A percentile compares a stretch with the other conserved stretches of the same genome.
These are phyloP conservation scores for Naganishia vishniacii DNA, from an alignment of 768 basidiomycete genomes.

Conservation along the genomic window DNA sequence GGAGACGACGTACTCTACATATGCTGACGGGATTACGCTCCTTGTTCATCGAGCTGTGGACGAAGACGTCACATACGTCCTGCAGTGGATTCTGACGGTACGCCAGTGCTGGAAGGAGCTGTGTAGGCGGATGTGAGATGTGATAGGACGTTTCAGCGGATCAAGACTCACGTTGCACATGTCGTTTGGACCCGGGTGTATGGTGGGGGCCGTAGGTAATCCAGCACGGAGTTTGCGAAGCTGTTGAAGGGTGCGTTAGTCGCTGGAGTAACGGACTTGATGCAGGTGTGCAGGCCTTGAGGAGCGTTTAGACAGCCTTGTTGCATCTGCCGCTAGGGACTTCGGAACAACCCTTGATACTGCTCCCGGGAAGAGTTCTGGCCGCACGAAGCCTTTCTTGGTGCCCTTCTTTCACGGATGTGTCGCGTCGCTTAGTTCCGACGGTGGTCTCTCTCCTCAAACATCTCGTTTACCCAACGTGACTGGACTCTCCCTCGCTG, in stretches of 20 bases:
- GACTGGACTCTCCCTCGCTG: too few species aligned
- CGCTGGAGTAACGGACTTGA: background rate
- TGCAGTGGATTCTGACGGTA: slow-evolving; percentile 87
- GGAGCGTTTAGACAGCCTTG: too few species aligned
- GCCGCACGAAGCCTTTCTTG: too few species aligned
- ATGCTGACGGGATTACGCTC: slow-evolving; percentile 95
- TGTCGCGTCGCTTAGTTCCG: too few species aligned
- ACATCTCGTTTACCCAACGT: too few species aligned
- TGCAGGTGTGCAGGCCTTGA: too few species aligned
- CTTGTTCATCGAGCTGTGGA: slow-evolving; percentile 98
- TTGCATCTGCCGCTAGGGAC: too few species aligned
- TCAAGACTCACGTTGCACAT: slow-evolving; percentile 64
- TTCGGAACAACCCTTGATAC: too few species aligned
- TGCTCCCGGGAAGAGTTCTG: too few species aligned
- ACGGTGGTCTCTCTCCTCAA: too few species aligned
- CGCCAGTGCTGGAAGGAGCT: slow-evolving; percentile 91
- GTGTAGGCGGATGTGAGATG: slow-evolving; percentile 14
- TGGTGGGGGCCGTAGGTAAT: slow-evolving; percentile 47
- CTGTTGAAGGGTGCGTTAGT: background rate
- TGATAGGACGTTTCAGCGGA: slow-evolving; percentile 33
- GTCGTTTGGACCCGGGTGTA: slow-evolving; percentile 72
- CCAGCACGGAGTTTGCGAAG: slow-evolving; percentile 53
- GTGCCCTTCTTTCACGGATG: too few species aligned
- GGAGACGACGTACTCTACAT: slow-evolving; percentile 66
- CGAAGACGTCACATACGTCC: slow-evolving; percentile 91